Conservation (phyloP, 805 yeast genomes). For the Peterozyma toletana region DNA sequence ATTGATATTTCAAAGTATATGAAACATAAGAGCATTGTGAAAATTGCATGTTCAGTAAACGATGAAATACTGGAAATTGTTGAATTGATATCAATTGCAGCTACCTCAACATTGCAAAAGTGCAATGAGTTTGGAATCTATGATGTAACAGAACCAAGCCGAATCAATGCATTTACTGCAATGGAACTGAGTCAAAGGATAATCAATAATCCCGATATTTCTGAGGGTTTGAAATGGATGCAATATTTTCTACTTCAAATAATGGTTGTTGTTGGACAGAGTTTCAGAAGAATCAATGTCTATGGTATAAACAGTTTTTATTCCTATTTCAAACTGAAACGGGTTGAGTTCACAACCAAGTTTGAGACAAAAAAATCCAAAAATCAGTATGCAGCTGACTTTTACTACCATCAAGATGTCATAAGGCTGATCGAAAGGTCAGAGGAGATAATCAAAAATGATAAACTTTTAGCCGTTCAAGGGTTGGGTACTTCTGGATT, state of each 20-base stretch:
- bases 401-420: slow-evolving; percentile 48
- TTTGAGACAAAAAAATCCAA: slow-evolving; percentile 50
- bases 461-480: slow-evolving; percentile 10
- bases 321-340: slow-evolving; percentile 54
- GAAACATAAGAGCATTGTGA: slow-evolving; percentile 56
- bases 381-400: slow-evolving; percentile 53
- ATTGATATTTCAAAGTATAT: slow-evolving; percentile 75
- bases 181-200: slow-evolving; percentile 61
- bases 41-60: slow-evolving; percentile 47
- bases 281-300: slow-evolving; percentile 58
- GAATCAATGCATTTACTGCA: slow-evolving; percentile 63
- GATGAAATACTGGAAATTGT: slow-evolving; percentile 50
- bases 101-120: slow-evolving; percentile 54
- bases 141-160: slow-evolving; percentile 57
- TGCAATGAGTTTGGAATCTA: slow-evolving; percentile 62
- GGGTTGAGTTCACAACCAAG: slow-evolving; percentile 51
- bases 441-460: slow-evolving; percentile 28
- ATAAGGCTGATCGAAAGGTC: slow-evolving; percentile 35
- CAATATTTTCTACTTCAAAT: slow-evolving; percentile 54
- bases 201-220: slow-evolving; percentile 41
- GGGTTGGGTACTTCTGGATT: slow-evolving; percentile 19
- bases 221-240: slow-evolving; percentile 73
- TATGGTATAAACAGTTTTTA: slow-evolving; percentile 82
- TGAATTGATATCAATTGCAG: slow-evolving; percentile 51
- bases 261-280: slow-evolving; percentile 66